A percentile compares a stretch with the other conserved stretches of the same genome.
Conservation (phyloP, 768 basidiomycete species). For the Russula ochroleuca region DNA sequence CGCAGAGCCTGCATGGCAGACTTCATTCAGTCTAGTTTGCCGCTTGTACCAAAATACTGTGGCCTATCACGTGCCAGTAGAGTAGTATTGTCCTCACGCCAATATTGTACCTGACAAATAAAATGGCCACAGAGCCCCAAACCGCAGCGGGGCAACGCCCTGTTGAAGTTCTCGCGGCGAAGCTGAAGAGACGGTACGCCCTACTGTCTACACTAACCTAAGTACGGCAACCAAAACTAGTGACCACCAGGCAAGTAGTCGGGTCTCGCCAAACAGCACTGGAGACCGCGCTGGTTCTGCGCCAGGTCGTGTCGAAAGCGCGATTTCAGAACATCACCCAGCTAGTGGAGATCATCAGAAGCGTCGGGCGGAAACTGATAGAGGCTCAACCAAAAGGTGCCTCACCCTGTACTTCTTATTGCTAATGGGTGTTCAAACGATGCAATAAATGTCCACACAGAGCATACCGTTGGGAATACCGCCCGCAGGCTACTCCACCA, state of each 20-base stretch:
- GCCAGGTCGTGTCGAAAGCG: constrained; percentile 84
- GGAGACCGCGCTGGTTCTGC: constrained; percentile 82
- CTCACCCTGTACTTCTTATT: constrained; percentile 5
- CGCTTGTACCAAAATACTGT: no score
- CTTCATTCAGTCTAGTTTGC: no score
- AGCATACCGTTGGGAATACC: constrained; percentile 93
- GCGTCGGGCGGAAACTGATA: constrained; percentile 72
- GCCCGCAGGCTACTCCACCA: constrained; percentile 90
- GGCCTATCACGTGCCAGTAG: constrained; percentile 6
- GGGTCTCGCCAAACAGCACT: constrained; percentile 87
- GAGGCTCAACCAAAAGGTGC: constrained; percentile 95
- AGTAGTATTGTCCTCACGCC: background rate
- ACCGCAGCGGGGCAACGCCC: constrained; percentile 47
- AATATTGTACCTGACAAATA: background rate
- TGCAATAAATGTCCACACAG: constrained; percentile 39
- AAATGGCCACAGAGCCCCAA: constrained; percentile 43
- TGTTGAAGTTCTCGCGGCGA: constrained; percentile 67
- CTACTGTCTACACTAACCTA: constrained; percentile 2
- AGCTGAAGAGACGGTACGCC: constrained; percentile 66
- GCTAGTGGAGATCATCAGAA: constrained; percentile 71
- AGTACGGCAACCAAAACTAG: constrained; percentile 23
- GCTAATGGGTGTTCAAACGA: constrained; percentile 2
- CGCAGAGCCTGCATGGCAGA: background rate
- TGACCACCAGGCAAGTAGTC: constrained; percentile 67
- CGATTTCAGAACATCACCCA: constrained; percentile 85